phyloP scores from a whole-genome alignment of 129 eudicot species.

The Arctium minus region DNA sequence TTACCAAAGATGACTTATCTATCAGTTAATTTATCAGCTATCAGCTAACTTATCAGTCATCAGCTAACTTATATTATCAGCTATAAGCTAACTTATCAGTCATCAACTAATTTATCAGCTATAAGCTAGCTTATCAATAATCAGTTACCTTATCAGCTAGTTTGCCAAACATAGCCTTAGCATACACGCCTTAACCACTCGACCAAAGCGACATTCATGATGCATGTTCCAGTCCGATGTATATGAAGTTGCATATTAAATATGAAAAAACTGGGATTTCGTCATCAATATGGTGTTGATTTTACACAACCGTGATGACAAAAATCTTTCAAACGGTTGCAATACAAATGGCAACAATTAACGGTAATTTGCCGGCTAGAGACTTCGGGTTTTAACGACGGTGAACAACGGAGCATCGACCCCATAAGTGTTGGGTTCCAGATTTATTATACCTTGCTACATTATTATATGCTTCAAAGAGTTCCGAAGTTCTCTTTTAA shows the following conservation, averaged over 20 bases:
- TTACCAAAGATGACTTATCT: too few species aligned
- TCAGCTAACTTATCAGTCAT: too few species aligned
- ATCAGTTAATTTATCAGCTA: too few species aligned
- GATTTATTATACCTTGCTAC: conserved; percentile 78
- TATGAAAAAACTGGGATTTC: too few species aligned
- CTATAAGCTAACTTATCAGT: too few species aligned
- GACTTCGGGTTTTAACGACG: conserved; percentile 63
- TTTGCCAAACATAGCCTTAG: conserved; percentile 47
- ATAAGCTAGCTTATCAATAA: too few species aligned
- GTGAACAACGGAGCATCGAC: conserved; percentile 81
- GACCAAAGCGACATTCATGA: conserved; percentile 67
- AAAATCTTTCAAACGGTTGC: background rate
- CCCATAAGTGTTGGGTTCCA: conserved; percentile 68
- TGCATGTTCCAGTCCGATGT: too few species aligned
- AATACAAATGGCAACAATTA: conserved; percentile 21
- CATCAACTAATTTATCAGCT: too few species aligned
- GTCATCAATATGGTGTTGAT: background rate
- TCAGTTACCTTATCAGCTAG: too few species aligned
- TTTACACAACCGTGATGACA: background rate
- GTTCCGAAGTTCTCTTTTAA: conserved; percentile 95
- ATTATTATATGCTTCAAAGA: conserved; percentile 66
- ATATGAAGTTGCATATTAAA: too few species aligned
- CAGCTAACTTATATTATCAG: too few species aligned
- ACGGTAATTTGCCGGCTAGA: conserved; percentile 45
- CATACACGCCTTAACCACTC: conserved; percentile 97